Base-by-base conservation (phyloP, 2,329 filamentous ascomycete genomes). In the Triangularia verruculosa region DNA sequence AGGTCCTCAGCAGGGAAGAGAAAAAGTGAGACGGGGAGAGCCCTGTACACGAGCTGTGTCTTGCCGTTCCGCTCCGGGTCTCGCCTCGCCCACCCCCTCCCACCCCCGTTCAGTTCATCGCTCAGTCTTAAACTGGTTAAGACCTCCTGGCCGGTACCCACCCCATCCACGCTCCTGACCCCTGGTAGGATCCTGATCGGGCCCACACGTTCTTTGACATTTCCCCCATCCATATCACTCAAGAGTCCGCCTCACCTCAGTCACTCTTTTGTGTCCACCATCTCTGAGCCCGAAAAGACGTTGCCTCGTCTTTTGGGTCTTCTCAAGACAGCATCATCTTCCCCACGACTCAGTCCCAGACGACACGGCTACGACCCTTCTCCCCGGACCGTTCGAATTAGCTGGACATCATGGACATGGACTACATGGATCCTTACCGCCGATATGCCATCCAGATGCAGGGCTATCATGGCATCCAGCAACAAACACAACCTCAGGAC, bases 121-220 rank as follows among this genome's bases (percentile, higher is more conserved):
- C 34, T 47, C 68, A 62, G 63, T 70, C 69, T 72, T 70, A 72
- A 72, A 72, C 65, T 62, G 68, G 70, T 67, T 66, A 69, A 72
- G 59, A 62, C 65, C 67, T 62, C 66, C 64, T 64, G 63, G 63
- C 64, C 62, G 61, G 51, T 67, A 56, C 47, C 63, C 62, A 62
- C 66, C 64, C 65, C 64, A 62, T 65, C 61, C 67, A 64, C 61
- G 54, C 62, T 65, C 62, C 56, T 68, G 66, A 67, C 70, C 66
- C 66, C 63, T 64, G 39, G 39, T 20, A 47, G 55, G 27, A 66
- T 66, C 64, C 62, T 64, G 58, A 61, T 65, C 57, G 65, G 65
- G 66, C 66, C 68, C 67, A 69, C 67, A 72, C 72, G 64, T 64
- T 72, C 71, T 69, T 71, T 67, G 64, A 70, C 57, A 27, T 61